A percentile compares a stretch with the other conserved stretches of the same genome.
These are phyloP conservation scores for Malus hybrid DNA, from an alignment of 331 rosid genomes.

Conservation along the genomic window DNA sequence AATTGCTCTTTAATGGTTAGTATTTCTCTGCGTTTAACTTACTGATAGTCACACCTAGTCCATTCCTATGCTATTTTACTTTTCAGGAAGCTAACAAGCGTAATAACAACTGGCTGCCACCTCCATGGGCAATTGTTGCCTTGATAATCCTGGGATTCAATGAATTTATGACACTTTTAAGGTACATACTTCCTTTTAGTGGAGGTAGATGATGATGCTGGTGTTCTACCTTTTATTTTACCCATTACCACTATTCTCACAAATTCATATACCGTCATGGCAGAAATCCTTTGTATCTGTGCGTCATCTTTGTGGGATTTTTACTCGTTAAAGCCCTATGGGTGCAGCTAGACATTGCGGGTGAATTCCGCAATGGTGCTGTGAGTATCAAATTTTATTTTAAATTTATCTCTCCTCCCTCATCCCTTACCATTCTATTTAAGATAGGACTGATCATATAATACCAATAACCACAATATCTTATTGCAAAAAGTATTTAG, in stretches of 20 bases:
- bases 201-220: background rate
- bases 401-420: background rate
- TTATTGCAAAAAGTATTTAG: background rate
- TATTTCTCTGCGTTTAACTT: background rate
- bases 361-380: conserved; percentile 70
- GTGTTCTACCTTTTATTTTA: background rate
- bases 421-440: background rate
- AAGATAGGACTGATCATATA: background rate
- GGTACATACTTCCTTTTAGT: conserved; percentile 32
- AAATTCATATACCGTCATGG: conserved; percentile 7
- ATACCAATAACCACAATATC: background rate
- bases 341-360: conserved; percentile 80
- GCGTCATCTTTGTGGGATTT: conserved; percentile 62
- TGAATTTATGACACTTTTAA: conserved; percentile 89
- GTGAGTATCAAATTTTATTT: conserved; percentile 45
- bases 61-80: conserved; percentile 3
- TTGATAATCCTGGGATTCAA: conserved; percentile 78
- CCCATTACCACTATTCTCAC: background rate
- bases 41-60: background rate
- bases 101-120: conserved; percentile 94
- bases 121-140: conserved; percentile 96
- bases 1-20: conserved; percentile 17
- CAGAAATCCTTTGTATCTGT: conserved; percentile 90
- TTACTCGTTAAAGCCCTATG: conserved; percentile 76
- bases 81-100: conserved; percentile 95